These are phyloP conservation scores for Candida taoyuanica DNA, from an alignment of 805 yeast genomes.

Conservation along the genomic window DNA sequence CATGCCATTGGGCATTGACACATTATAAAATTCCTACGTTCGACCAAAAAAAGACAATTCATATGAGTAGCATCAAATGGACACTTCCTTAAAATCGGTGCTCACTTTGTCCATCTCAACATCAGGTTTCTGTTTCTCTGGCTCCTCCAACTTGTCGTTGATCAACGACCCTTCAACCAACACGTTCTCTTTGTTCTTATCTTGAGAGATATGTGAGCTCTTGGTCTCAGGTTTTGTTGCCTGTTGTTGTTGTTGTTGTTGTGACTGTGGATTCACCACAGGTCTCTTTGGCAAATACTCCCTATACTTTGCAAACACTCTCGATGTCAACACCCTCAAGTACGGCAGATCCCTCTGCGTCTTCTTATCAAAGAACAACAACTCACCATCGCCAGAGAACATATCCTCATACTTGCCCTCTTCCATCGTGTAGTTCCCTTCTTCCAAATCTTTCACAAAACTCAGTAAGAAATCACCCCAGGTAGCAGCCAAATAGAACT, in stretches of 20 bases:
- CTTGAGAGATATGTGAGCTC: conserved; percentile 6
- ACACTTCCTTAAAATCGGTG: conserved; percentile 23
- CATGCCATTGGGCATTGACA: too few species aligned
- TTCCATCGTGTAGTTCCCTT: conserved; percentile 70
- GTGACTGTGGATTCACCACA: not conserved
- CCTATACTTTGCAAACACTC: conserved; percentile 24
- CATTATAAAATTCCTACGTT: too few species aligned
- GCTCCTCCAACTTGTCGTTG: too few species aligned
- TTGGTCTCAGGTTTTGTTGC: conserved; percentile 12
- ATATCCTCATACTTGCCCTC: conserved; percentile 62
- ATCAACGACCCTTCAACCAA: too few species aligned
- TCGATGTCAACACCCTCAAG: conserved; percentile 35
- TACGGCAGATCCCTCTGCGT: conserved; percentile 43
- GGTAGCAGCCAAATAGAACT: conserved; percentile 77
- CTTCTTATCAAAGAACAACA: conserved; percentile 61
- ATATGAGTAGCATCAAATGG: conserved; percentile 10
- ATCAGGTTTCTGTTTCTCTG: not conserved
- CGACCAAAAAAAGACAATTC: too few species aligned
- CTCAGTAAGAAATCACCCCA: conserved; percentile 85
- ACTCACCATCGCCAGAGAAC: conserved; percentile 67
- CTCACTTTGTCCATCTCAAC: conserved; percentile 4
- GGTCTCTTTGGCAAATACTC: conserved; percentile 9
- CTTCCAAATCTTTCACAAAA: conserved; percentile 84
- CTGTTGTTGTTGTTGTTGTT: conserved; percentile 1
- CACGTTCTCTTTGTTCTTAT: too few species aligned